Percentiles rank a stretch among this genome's conserved stretches.
phyloP scores from a whole-genome alignment of 495 filamentous ascomycete species.

The Tuber aestivum region DNA sequence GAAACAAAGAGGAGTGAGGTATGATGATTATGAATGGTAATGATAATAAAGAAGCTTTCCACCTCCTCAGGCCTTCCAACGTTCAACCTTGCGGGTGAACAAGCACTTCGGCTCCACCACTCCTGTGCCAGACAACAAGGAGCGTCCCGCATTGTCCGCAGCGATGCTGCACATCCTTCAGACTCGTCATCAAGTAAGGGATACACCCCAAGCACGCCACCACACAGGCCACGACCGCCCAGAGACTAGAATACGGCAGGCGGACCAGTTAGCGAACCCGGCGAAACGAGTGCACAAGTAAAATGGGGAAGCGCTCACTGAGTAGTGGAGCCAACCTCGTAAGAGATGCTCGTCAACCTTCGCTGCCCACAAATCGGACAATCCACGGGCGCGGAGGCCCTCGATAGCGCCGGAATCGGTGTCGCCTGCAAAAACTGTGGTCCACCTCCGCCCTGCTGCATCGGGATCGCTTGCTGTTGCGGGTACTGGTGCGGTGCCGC shows the following conservation, averaged over 20 bases:
- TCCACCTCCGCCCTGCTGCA: not conserved
- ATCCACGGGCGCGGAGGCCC: slow-evolving; percentile 24
- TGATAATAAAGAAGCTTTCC: not conserved
- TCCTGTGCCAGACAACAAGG: slow-evolving; percentile 32
- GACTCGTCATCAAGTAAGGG: slow-evolving; percentile 20
- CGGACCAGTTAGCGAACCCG: slow-evolving; percentile 3
- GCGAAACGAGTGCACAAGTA: not conserved
- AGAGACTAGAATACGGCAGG: slow-evolving; percentile 18
- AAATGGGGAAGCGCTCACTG: slow-evolving; percentile 17
- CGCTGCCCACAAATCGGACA: slow-evolving; percentile 25
- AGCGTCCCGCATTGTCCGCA: slow-evolving; percentile 18
- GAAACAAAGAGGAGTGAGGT: not conserved
- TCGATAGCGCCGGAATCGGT: slow-evolving; percentile 6
- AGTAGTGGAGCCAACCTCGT: slow-evolving; percentile 17
- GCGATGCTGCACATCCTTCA: slow-evolving; percentile 32
- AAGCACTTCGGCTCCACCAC: slow-evolving; percentile 28
- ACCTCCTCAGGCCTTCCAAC: slow-evolving; percentile 5
- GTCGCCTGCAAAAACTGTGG: slow-evolving; percentile 10
- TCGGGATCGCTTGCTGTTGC: not conserved
- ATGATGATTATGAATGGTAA: not conserved
- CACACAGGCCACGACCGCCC: slow-evolving; percentile 13
- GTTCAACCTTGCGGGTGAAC: slow-evolving; percentile 8
- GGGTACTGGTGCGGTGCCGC: slow-evolving; percentile 1
- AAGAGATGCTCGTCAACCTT: slow-evolving; percentile 4
- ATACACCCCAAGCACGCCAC: slow-evolving; percentile 24